Evolutionary conservation across 1,139 yeast species (phyloP).

Genomic region (Blastobotrys arbuscula): DNA sequence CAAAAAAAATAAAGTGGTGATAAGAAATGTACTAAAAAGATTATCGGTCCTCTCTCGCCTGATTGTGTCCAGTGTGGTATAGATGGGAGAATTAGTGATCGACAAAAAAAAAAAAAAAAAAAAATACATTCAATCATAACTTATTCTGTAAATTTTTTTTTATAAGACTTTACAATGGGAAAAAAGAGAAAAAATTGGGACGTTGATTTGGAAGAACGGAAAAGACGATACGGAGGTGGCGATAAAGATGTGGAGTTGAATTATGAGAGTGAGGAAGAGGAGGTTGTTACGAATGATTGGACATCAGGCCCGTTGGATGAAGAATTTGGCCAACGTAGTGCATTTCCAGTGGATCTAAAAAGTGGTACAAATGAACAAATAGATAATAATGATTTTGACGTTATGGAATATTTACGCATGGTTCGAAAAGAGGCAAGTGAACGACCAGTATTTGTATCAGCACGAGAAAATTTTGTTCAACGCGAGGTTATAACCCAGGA

Average conservation of each 20-base stretch:
- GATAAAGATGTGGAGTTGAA: constrained; percentile 7
- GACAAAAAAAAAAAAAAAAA: background rate
- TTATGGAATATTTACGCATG: constrained; percentile 21
- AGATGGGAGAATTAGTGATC: background rate
- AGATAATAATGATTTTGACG: constrained; percentile 15
- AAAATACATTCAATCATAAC: background rate
- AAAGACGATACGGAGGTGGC: constrained; percentile 8
- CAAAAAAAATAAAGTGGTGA: background rate
- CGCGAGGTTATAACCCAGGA: background rate
- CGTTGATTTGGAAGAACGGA: background rate
- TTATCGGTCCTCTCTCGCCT: too few species aligned
- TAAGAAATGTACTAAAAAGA: background rate
- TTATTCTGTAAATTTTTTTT: background rate
- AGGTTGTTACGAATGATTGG: background rate
- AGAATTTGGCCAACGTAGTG: constrained; percentile 39
- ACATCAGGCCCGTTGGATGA: constrained; percentile 34
- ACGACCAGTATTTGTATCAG: constrained; percentile 18
- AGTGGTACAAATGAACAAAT: constrained; percentile 11
- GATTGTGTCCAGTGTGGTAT: too few species aligned
- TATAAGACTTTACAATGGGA: background rate
- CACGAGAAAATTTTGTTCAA: constrained; percentile 11
- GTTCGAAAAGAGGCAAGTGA: constrained; percentile 25
- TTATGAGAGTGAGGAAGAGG: constrained; percentile 10
- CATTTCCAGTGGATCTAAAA: constrained; percentile 32
- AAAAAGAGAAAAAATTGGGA: constrained; percentile 2